These are phyloP conservation scores for Backusella tarrabulga DNA, from an alignment of 192 early-diverging fungal species.

Conservation along the genomic window DNA sequence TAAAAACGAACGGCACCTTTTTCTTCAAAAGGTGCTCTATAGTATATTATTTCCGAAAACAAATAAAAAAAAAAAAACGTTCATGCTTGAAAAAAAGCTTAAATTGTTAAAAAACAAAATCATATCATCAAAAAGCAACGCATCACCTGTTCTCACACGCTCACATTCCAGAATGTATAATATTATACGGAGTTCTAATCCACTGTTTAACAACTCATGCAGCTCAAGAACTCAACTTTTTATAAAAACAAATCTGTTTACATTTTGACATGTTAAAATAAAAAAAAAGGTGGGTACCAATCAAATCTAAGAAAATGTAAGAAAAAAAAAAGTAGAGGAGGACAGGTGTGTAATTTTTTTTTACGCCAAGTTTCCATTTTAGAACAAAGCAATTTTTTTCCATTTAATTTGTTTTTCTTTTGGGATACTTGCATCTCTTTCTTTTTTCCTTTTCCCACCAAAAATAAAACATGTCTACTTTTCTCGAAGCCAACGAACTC, in stretches of 20 bases:
- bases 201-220: neutral
- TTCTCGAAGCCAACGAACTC: neutral
- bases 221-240: neutral
- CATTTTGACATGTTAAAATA: neutral
- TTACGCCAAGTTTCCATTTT: constrained; percentile 6
- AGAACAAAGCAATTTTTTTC: neutral
- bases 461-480: neutral
- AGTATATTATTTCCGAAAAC: neutral
- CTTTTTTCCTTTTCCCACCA: neutral
- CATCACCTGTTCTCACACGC: constrained; percentile 7
- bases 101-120: neutral
- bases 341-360: neutral
- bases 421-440: neutral
- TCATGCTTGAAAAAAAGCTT: neutral
- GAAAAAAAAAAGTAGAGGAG: neutral
- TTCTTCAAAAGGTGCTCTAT: neutral
- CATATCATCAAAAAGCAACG: neutral
- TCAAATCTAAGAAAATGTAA: neutral
- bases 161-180: constrained; percentile 2
- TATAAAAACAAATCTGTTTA: neutral
- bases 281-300: neutral
- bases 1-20: neutral
- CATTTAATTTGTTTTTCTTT: neutral
- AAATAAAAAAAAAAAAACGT: neutral
- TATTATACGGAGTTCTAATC: neutral